Evolutionary conservation across 225 moss, liverwort and hornwort species (phyloP).

Genomic region (Neckera pumila): DNA sequence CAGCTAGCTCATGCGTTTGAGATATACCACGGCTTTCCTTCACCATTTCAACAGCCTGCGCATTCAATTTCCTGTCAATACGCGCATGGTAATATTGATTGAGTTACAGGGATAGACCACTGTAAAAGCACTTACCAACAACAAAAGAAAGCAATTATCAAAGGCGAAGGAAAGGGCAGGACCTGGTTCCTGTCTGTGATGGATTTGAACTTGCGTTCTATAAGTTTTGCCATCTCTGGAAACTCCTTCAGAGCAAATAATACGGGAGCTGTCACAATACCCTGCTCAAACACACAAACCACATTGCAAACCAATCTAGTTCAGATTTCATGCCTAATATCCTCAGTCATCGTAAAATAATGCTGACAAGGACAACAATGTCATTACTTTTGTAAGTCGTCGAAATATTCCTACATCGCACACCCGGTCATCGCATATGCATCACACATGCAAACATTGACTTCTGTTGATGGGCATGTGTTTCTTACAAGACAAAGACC

Average conservation of each 20-base stretch:
- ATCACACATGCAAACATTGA: neutral
- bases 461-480: neutral
- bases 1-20: conserved; percentile 69
- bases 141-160: neutral
- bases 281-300: conserved; percentile 37
- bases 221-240: conserved; percentile 65
- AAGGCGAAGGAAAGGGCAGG: neutral
- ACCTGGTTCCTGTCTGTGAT: conserved; percentile 71
- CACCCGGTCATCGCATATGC: neutral
- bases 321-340: neutral
- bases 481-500: neutral
- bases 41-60: conserved; percentile 89
- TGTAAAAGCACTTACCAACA: neutral
- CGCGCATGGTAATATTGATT: neutral
- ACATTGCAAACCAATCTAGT: neutral
- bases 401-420: neutral
- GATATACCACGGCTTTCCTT: conserved; percentile 60
- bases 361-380: neutral
- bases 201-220: conserved; percentile 67
- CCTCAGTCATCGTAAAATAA: neutral
- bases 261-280: conserved; percentile 89
- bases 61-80: neutral
- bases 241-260: conserved; percentile 86
- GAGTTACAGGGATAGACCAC: neutral
- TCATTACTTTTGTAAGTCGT: neutral